Evolutionary conservation across 192 early-diverging fungal species (phyloP).

Genomic region (Hyaloraphidium curvatum): DNA sequence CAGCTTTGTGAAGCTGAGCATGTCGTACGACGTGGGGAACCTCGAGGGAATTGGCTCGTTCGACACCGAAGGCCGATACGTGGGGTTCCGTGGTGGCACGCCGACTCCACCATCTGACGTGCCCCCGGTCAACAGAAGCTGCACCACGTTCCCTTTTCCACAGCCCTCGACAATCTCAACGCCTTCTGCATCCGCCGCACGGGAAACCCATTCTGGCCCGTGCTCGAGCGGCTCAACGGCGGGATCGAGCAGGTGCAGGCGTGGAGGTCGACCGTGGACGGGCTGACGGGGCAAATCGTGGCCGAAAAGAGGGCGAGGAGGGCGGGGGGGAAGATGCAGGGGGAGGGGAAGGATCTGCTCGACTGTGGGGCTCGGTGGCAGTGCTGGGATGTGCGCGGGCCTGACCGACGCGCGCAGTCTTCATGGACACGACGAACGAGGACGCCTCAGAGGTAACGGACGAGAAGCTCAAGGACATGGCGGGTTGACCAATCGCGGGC

Average conservation of each 20-base stretch:
- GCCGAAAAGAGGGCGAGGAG: background rate
- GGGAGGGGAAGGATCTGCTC: too few species aligned
- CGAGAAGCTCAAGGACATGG: slow-evolving; percentile 20
- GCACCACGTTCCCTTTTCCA: too few species aligned
- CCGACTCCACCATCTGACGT: too few species aligned
- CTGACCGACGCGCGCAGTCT: slow-evolving; percentile 9
- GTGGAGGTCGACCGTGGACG: background rate
- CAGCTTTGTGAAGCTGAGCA: background rate
- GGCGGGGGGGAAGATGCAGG: too few species aligned
- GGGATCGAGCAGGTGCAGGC: background rate
- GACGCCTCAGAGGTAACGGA: slow-evolving; percentile 15
- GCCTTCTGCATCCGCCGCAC: background rate
- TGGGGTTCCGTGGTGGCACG: too few species aligned
- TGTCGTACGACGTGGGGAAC: background rate
- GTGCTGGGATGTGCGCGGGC: too few species aligned
- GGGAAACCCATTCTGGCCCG: background rate
- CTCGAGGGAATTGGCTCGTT: background rate
- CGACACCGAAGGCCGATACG: background rate
- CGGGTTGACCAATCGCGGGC: too few species aligned
- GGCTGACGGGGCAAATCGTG: background rate
- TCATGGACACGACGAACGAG: slow-evolving; percentile 20
- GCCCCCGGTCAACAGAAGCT: too few species aligned
- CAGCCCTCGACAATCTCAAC: slow-evolving; percentile 2
- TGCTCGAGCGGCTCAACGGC: background rate
- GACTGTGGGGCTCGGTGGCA: too few species aligned